phyloP scores from a whole-genome alignment of 2,329 filamentous ascomycete genomes.

The Exophiala dermatitidis region DNA sequence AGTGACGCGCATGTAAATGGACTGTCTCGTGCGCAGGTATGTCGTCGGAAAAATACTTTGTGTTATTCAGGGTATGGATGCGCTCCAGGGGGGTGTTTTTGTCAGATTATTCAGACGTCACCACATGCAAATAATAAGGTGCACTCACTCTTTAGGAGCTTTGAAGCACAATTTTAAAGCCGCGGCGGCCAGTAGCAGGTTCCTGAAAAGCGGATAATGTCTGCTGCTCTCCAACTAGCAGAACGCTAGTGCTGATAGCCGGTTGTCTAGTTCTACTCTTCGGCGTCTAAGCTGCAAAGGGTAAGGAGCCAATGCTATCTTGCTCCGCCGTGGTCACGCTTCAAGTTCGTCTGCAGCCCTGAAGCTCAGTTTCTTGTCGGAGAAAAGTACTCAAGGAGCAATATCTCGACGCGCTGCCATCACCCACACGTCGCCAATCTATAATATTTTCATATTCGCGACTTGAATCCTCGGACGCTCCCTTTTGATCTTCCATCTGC shows the following conservation, averaged over 20 bases:
- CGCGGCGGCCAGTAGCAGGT: background rate
- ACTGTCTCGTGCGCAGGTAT: background rate
- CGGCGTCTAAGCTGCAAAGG: no score
- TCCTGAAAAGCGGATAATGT: background rate
- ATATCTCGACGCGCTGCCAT: no score
- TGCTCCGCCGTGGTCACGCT: no score
- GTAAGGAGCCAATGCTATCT: background rate
- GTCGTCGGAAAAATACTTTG: constrained; percentile 6
- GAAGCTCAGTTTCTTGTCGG: no score
- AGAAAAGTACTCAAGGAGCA: no score
- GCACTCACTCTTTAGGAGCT: constrained; percentile 1
- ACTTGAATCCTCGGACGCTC: no score
- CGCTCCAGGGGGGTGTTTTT: background rate
- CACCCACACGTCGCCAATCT: no score
- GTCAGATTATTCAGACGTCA: background rate
- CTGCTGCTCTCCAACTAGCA: background rate
- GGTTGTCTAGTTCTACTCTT: no score
- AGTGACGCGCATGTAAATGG: background rate
- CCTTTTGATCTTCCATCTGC: background rate
- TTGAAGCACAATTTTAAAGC: background rate
- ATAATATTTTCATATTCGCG: no score
- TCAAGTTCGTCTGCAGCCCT: no score
- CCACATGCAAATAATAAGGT: background rate
- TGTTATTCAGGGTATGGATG: constrained; percentile 1
- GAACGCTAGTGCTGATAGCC: background rate